Percentiles rank a stretch among this genome's conserved stretches.
These are phyloP conservation scores for Atractiella rhizophila DNA, from an alignment of 768 basidiomycete genomes.

Conservation along the genomic window DNA sequence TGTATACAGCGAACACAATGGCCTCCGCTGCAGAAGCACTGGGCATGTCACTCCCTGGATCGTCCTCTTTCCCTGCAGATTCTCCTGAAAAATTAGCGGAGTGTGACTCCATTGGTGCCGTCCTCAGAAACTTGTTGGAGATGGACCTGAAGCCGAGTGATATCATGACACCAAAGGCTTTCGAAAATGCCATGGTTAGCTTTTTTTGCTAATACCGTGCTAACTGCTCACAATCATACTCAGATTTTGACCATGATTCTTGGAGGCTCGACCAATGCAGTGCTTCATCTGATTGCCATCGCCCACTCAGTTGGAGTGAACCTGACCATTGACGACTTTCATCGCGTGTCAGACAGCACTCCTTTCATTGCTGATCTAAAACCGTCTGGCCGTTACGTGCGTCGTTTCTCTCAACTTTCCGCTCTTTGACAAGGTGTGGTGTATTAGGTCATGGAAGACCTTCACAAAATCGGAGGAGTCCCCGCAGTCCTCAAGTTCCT, in stretches of 20 bases:
- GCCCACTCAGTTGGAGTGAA: conserved; percentile 84
- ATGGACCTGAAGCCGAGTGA: conserved; percentile 78
- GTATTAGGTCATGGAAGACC: neutral
- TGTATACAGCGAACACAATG: conserved; percentile 59
- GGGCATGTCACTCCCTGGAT: conserved; percentile 88
- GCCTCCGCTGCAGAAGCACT: conserved; percentile 80
- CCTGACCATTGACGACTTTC: conserved; percentile 75
- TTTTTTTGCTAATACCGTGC: conserved; percentile 2
- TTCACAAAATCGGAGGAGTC: neutral
- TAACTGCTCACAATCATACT: neutral
- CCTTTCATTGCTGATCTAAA: conserved; percentile 93
- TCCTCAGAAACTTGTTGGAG: conserved; percentile 66
- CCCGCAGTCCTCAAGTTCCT: conserved; percentile 42
- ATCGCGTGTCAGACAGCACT: conserved; percentile 63
- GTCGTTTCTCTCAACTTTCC: conserved; percentile 63
- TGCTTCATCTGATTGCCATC: conserved; percentile 85
- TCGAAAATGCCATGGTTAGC: conserved; percentile 85
- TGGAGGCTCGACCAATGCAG: conserved; percentile 93
- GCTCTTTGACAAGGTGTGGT: too few species aligned
- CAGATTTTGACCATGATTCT: conserved; percentile 89
- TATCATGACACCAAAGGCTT: conserved; percentile 89
- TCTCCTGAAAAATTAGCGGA: conserved; percentile 67
- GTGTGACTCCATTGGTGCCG: conserved; percentile 49
- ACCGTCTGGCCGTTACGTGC: conserved; percentile 92
- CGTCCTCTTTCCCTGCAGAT: conserved; percentile 88